Evolutionary conservation across 2,329 filamentous ascomycete species (phyloP), one percentile per base, ranked within the genome.

Genomic region (Exophiala xenobiotica): DNA sequence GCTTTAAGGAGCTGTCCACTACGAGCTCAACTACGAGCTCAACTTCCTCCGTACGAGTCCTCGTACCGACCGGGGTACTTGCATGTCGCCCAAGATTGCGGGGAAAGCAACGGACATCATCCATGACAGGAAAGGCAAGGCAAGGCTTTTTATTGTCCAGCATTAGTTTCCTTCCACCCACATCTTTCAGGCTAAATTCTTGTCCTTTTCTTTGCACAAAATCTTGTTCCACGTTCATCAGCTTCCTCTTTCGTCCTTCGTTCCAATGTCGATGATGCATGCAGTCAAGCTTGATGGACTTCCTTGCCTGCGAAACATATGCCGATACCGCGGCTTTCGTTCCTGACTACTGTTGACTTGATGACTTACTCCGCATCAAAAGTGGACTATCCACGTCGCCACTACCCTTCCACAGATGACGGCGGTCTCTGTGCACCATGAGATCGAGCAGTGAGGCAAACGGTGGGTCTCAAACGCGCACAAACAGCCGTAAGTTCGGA

Each of bases 161-260:
- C n/a, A n/a, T n/a, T n/a, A n/a, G n/a, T n/a, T 18, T 27, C n/a
- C 12, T 8, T 11, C 42, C 8, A 19, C 19, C 31, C 26, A 29
- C 26, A n/a, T n/a, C 26, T 44, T 44, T 44, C 41, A 44, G 41
- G 26, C 41, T 44, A 19, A 44, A 33, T 46, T 19, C 31, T 24
- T 20, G 23, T 19, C 9, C 20, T 40, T 22, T 40, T 23, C 9
- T 24, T 20, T 4, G 14, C 29, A 29, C 22, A 27, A 16, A 23
- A 27, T 26, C n/a, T 4, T 47, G 14, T 22, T 11, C 23, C 9
- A 46, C 11, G 31, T 22, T 24, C 38, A 27, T 38, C 20, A 47
- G 23, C 44, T 40, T 47, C 44, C 44, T 18, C 45, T 29, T 42
- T 46, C 35, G 23, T 20, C 14, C 24, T n/a, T 23, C 11, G 18